Evolutionary conservation across 306 rosid species (phyloP).

Genomic region (Lithocarpus polystachyus): DNA sequence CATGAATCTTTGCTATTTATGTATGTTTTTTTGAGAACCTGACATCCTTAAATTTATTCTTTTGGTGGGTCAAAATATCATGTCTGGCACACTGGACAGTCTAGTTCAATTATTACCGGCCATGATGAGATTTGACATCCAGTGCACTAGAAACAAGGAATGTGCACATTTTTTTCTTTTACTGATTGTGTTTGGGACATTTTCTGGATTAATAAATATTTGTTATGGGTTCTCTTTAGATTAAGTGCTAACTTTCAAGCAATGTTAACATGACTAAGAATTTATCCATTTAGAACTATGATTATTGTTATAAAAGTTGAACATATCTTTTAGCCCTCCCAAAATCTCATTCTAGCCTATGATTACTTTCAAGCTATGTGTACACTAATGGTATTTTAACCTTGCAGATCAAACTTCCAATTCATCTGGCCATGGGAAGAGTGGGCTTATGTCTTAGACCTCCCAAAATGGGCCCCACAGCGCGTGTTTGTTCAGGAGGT

Average conservation of each 20-base stretch:
- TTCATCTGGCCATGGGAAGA: constrained; percentile 99
- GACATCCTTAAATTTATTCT: neutral
- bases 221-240: neutral
- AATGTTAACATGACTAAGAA: neutral
- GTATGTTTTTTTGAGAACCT: neutral
- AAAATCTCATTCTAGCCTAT: too few relatives aligned
- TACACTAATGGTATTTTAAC: constrained; percentile 18
- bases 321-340: neutral
- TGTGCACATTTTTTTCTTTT: neutral
- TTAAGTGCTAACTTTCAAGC: neutral
- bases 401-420: constrained; percentile 89
- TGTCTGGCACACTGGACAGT: neutral
- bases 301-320: neutral
- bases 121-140: neutral
- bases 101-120: neutral
- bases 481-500: constrained; percentile 98
- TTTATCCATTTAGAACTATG: neutral
- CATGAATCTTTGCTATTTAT: neutral
- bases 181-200: neutral
- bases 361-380: neutral
- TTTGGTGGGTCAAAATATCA: neutral
- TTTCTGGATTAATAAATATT: neutral
- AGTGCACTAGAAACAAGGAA: neutral
- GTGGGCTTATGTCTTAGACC: constrained; percentile 91
- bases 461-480: constrained; percentile 99